A percentile compares a stretch with the other conserved stretches of the same genome.
These are phyloP conservation scores for Macrolepiota dolichaula DNA, from an alignment of 768 basidiomycete genomes.

Conservation along the genomic window DNA sequence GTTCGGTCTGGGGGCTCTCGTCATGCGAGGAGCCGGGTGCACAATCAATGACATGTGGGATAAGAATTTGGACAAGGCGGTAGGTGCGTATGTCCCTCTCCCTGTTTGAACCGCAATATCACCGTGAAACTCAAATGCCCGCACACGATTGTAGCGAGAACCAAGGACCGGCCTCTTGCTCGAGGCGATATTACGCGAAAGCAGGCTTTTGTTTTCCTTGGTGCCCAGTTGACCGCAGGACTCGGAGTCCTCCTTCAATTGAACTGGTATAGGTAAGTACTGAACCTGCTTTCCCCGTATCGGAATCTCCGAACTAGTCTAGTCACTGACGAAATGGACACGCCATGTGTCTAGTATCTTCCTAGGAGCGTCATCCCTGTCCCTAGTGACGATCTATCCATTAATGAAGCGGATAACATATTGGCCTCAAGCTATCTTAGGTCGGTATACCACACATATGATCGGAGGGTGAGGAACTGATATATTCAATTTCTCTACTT, in stretches of 20 bases:
- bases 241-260: constrained; percentile 85
- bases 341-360: constrained; percentile 59
- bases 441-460: constrained; percentile 37
- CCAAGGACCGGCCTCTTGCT: constrained; percentile 85
- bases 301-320: too few relatives aligned
- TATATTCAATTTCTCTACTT: not conserved
- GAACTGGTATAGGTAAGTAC: constrained; percentile 87
- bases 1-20: constrained; percentile 85
- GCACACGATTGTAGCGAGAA: constrained; percentile 57
- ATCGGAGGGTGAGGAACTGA: not conserved
- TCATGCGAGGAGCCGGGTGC: constrained; percentile 98
- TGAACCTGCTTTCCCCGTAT: not conserved
- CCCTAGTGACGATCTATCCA: constrained; percentile 86
- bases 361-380: constrained; percentile 88
- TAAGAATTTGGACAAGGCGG: constrained; percentile 82
- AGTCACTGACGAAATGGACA: not conserved
- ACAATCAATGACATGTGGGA: constrained; percentile 99
- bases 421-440: constrained; percentile 96
- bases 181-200: constrained; percentile 70
- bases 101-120: not conserved
- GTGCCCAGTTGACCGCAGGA: constrained; percentile 75
- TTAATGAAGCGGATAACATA: constrained; percentile 96
- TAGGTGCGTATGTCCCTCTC: constrained; percentile 55
- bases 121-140: not conserved
- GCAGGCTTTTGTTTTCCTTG: constrained; percentile 82